phyloP scores from a whole-genome alignment of 2,329 filamentous ascomycete genomes.

The Venturia nashicola region DNA sequence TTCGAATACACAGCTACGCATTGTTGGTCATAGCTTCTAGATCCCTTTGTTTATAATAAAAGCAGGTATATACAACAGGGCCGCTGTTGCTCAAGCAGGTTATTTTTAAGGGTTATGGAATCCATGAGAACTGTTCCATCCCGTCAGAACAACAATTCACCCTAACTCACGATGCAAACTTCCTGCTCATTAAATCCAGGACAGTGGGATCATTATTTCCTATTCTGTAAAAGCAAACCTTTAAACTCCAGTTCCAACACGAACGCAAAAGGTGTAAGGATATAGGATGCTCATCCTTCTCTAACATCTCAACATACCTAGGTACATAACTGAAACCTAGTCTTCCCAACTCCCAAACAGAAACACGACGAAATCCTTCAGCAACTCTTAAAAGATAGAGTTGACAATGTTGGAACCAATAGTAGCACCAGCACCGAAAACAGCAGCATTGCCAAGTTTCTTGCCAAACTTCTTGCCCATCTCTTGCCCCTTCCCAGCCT shows the following conservation, averaged over 20 bases:
- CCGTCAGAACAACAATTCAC: background rate
- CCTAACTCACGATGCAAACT: background rate
- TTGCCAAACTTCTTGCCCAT: constrained; percentile 92
- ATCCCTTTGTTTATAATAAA: background rate
- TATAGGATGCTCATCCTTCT: background rate
- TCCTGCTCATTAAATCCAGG: background rate
- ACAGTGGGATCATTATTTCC: background rate
- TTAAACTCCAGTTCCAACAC: background rate
- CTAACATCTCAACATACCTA: background rate
- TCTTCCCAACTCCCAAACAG: background rate
- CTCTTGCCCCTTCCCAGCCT: constrained; percentile 54
- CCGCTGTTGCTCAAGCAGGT: background rate
- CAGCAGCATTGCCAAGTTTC: constrained; percentile 76
- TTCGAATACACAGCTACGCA: background rate
- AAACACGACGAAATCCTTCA: background rate
- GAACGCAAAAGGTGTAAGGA: too few relatives aligned
- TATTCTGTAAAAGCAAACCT: background rate
- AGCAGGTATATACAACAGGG: background rate
- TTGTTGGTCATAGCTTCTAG: too few relatives aligned
- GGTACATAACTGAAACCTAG: background rate
- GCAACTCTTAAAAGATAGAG: constrained; percentile 58
- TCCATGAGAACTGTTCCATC: background rate
- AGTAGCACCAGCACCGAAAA: constrained; percentile 87
- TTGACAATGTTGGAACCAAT: constrained; percentile 86
- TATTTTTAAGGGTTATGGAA: background rate